Percentiles rank a stretch among this genome's conserved stretches.
These are phyloP conservation scores for Leishmania arabica DNA, from an alignment of 208 protist genomes.

Conservation along the genomic window DNA sequence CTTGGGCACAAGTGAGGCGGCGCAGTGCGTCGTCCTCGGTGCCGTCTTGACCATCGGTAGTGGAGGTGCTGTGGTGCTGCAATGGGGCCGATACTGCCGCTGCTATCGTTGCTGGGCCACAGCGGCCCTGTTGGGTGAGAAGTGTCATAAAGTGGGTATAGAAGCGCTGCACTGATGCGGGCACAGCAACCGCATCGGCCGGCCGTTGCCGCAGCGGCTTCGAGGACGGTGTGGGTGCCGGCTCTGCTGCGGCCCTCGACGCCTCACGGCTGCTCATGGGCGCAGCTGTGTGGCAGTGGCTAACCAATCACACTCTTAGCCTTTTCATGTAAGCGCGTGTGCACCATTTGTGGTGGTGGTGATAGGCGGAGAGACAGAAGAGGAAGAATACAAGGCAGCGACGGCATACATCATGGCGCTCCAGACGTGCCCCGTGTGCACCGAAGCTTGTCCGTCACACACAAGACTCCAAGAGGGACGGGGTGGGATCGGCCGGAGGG, in stretches of 20 bases:
- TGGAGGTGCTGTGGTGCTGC: not conserved
- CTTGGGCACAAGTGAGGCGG: constrained; percentile 8
- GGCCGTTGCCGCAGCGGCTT: not conserved
- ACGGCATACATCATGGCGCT: not conserved
- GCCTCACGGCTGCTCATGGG: not conserved
- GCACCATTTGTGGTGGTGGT: not conserved
- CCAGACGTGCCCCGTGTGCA: not conserved
- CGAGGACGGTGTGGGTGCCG: not conserved
- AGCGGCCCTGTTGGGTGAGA: not conserved
- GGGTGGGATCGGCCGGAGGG: not conserved
- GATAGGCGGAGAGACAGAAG: not conserved
- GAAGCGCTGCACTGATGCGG: constrained; percentile 7
- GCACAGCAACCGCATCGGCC: constrained; percentile 1
- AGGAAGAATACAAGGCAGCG: not conserved
- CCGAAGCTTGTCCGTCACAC: not conserved
- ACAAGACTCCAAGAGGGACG: not conserved
- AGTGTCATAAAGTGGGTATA: constrained; percentile 9
- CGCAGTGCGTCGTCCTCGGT: constrained; percentile 12
- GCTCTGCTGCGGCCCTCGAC: not conserved
- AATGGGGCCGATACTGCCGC: not conserved
- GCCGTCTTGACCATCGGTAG: not conserved
- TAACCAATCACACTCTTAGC: not conserved
- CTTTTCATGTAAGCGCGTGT: not conserved
- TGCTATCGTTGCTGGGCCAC: not conserved
- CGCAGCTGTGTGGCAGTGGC: not conserved